Percentiles rank a stretch among this genome's conserved stretches.
Evolutionary conservation across 805 yeast genomes (phyloP).

Genomic region (Starmerella bacillaris): DNA sequence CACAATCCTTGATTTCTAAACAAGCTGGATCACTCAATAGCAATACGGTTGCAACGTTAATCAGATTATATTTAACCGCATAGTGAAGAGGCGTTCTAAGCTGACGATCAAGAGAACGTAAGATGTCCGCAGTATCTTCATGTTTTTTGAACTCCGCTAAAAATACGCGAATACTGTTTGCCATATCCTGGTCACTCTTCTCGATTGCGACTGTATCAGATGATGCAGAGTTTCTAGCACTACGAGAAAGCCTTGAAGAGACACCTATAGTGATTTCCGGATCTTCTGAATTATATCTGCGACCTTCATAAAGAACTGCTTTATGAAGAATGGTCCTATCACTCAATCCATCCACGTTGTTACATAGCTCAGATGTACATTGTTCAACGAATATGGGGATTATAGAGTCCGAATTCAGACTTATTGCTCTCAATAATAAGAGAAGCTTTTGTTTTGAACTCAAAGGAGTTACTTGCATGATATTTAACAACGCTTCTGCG

Average conservation of each 20-base stretch:
- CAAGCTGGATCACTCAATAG: constrained; percentile 24
- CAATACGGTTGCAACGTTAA: constrained; percentile 40
- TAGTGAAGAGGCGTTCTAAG: constrained; percentile 77
- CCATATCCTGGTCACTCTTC: not conserved
- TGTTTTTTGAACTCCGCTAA: not conserved
- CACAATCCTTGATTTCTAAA: constrained; percentile 37
- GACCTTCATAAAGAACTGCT: constrained; percentile 60
- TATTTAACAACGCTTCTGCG: constrained; percentile 26
- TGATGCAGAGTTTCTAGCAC: too few relatives aligned
- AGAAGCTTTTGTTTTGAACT: constrained; percentile 31
- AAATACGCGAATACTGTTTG: not conserved
- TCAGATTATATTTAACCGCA: constrained; percentile 71
- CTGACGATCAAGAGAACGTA: constrained; percentile 57
- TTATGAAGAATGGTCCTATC: constrained; percentile 77
- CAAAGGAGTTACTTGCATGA: constrained; percentile 27
- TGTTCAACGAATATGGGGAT: constrained; percentile 30
- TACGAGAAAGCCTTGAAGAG: constrained; percentile 1
- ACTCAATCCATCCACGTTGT: constrained; percentile 55
- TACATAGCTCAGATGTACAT: not conserved
- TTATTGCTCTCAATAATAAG: constrained; percentile 14
- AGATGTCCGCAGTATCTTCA: not conserved
- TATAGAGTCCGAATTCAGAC: constrained; percentile 42
- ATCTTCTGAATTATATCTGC: constrained; percentile 17
- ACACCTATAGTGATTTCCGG: not conserved
- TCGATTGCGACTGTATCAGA: not conserved